Evolutionary conservation across 768 basidiomycete genomes (phyloP).

Genomic region (Holtermannia corniformis): DNA sequence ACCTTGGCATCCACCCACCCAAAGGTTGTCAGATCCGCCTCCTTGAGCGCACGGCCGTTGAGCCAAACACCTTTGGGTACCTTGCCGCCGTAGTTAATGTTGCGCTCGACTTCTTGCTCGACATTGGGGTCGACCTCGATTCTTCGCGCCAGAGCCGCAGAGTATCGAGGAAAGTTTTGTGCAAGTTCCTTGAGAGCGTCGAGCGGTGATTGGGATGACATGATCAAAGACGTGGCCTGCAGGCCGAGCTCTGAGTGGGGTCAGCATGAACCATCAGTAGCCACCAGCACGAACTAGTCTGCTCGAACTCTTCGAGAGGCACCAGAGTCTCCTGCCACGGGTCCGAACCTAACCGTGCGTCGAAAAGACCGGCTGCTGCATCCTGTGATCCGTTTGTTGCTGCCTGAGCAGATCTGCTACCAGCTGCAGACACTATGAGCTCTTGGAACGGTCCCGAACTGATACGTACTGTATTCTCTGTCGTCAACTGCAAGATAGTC

Average conservation of each 20-base stretch:
- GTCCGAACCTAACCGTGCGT: neutral
- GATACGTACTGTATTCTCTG: constrained; percentile 42
- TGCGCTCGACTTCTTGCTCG: constrained; percentile 51
- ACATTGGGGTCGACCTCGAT: constrained; percentile 51
- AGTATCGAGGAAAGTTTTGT: constrained; percentile 85
- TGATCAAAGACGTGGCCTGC: constrained; percentile 66
- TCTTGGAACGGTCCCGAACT: too few species aligned
- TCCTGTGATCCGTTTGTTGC: neutral
- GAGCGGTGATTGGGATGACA: constrained; percentile 52
- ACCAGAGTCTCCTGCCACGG: constrained; percentile 1
- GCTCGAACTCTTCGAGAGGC: neutral
- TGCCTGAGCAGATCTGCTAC: too few species aligned
- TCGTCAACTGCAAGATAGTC: constrained; percentile 95
- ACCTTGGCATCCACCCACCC: constrained; percentile 42
- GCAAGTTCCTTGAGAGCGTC: constrained; percentile 57
- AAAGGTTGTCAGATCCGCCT: constrained; percentile 62
- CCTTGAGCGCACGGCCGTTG: constrained; percentile 59
- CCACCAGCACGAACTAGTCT: neutral
- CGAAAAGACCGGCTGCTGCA: neutral
- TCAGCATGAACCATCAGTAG: neutral
- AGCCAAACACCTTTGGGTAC: constrained; percentile 55
- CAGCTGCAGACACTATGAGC: too few species aligned
- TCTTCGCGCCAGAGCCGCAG: constrained; percentile 58
- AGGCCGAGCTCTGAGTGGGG: constrained; percentile 55
- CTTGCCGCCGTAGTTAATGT: constrained; percentile 42